Evolutionary conservation across 192 early-diverging fungal genomes (phyloP), one percentile per base, ranked within the genome.

Genomic region (Coemansia sp.): DNA sequence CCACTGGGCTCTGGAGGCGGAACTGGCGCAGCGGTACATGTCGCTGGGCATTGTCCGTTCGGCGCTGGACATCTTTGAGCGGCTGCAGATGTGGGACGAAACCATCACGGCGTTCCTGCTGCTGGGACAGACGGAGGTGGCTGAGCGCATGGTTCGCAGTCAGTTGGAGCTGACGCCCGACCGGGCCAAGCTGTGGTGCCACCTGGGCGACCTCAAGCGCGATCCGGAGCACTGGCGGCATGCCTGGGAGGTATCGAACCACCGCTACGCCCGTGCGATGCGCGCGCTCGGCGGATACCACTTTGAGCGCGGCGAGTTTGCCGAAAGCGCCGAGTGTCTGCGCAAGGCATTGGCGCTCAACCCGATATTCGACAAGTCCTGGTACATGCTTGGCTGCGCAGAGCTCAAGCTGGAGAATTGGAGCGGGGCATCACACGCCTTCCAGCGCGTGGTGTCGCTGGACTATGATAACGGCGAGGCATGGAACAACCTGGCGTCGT

Each of bases 81-180:
- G 97, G 11, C 70, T 99, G 48, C 83, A 96, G 51, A 78, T 96
- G 80, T 99, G 97, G 97, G 95, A 99, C 60, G 87, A 99, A 53
- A 86, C 87, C 7, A 86, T 99, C 26, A 67, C 80, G 9, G 94
- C 93, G 68, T 83, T 90, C 58, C 85, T 90, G 62, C 77, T 94
- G 78, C 64, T 95, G 47, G 91, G 87, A 37, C 81, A 96, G 64
- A 58, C 74, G n/a, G 81, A 87, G 13, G 88, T 94, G 60, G 97
- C 97, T 26, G 93, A 94, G 72, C 65, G 79, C 13, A 41, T 95
- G 14, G 83, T 95, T 17, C 69, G 77, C 11, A 68, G 86, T 28
- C 81, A 80, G 26, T 59, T 97, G 1, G 78, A 81, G 9, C 47
- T 68, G 8, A 55, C 58, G 11, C 92, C 93, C 9, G 67, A 84